Conservation (phyloP, 2,329 filamentous ascomycete genomes). For the Fonsecaea nubica region DNA sequence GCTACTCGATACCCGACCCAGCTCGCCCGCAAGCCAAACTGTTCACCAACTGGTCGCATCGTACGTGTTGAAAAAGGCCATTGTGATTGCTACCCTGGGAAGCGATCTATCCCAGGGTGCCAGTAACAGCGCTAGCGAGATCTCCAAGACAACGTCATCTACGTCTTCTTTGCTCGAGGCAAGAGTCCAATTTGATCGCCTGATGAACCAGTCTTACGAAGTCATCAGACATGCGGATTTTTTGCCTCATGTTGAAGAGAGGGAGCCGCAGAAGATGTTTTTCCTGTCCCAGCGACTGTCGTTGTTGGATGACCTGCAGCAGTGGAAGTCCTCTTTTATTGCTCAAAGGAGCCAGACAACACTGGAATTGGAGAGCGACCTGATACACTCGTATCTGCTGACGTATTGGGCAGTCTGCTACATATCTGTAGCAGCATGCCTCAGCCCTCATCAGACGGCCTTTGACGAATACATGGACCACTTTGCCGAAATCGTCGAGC, state of each 20-base stretch:
- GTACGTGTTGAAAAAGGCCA: conserved; percentile 29
- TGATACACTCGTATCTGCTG: conserved; percentile 30
- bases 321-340: conserved; percentile 26
- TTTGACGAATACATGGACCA: conserved; percentile 31
- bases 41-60: conserved; percentile 31
- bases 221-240: conserved; percentile 32
- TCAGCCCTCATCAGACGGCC: conserved; percentile 22
- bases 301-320: conserved; percentile 21
- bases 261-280: conserved; percentile 10
- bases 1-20: conserved; percentile 4
- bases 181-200: conserved; percentile 20
- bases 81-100: conserved; percentile 27
- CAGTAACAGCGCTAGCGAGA: conserved; percentile 2
- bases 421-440: conserved; percentile 27
- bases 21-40: conserved; percentile 5
- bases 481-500: conserved; percentile 30
- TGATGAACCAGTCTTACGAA: conserved; percentile 26
- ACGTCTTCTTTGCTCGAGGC: conserved; percentile 22
- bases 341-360: conserved; percentile 7
- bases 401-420: conserved; percentile 36
- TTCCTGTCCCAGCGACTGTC: conserved; percentile 15
- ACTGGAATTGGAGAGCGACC: conserved; percentile 10
- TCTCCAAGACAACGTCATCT: conserved; percentile 4
- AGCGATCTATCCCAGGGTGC: conserved; percentile 11
- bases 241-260: conserved; percentile 17